Evolutionary conservation across 805 yeast genomes (phyloP), one percentile per base, ranked within the genome.

Genomic region (Kodamaea fukazawae): DNA sequence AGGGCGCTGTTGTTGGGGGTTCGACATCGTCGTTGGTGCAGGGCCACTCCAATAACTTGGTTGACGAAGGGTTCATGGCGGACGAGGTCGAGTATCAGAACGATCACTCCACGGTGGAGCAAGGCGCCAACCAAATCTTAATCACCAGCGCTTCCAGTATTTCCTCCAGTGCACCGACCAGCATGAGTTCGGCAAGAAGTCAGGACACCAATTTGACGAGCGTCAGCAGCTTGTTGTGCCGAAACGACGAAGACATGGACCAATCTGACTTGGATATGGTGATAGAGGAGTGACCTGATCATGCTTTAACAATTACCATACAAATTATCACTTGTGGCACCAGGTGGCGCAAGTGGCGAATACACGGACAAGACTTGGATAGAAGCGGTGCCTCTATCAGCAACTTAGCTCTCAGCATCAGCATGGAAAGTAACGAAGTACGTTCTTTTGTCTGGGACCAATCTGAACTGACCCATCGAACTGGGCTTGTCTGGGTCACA

Each of bases 61-160:
- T 57, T 5, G 68, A 64, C 35, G 74, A 69, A 36, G 74, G 71
- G 5, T 70, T 68, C 41, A 69, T 70, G 74, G 75, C 74, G 2
- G 71, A 65, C 28, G 75, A 70, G 18, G 74, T 68, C 8, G 74
- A 70, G 42, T 68, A 70, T 42, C 73, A 67, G 46, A 57, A 62
- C 35, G 73, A 67, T 44, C 72, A 67, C 46, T 44, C 61, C 34
- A 33, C 57, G 20, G 45, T 47, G 41, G 48, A 51, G 23, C 52
- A 51, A 27, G 36, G 43, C 34, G 34, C 41, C 40, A 31, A 32
- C 41, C 42, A 42, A 45, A 48, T 60, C 49, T 33, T 60, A 48
- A 40, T 35, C 15, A 46, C 37, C 45, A 49, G 38, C 23, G 29
- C 30, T 14, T 15, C 32, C 12, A 13, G 18, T 6, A 17, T 20